Base-by-base conservation (phyloP, 495 filamentous ascomycete genomes). In the Neurospora sublineolata region DNA sequence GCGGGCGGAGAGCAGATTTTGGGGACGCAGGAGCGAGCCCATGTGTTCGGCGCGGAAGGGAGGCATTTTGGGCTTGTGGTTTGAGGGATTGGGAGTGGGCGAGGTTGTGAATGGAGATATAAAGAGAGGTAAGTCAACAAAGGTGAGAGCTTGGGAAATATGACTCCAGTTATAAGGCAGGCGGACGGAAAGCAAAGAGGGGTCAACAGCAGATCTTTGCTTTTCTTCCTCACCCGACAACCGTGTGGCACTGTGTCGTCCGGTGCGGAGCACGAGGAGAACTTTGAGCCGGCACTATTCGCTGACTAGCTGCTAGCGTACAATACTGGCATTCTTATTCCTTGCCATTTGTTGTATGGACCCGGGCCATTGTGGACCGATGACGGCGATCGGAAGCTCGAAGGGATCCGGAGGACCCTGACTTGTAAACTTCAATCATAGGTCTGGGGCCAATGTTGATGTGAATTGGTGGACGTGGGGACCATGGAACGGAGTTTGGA, bases 41-140 rank as follows among this genome's bases (percentile, higher is more conserved):
- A 97, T 82, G 76, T 94, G 92, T 84, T 94, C 93, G 67, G 92
- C 93, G 73, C 91, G 87, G 82, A 93, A 94, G 20, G 93, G 92
- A 60, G 91, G 90, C 84, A 83, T 78, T 79, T 84, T 76, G 84
- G 80, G 27, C 12, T 4, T 27, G 46, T 7, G 27, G 30, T 18
- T 58, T 18, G 6, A 27, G 27, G 52, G 23, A 8, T 1, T 23
- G 10, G 8, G n/a, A 1, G 10, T 44, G 37, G 64, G 1, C 67
- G 11, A 2, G 18, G 23, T 8, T 40, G 72, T 3, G 36, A 44
- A 8, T 27, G 58, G 58, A 46, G 67, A n/a, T 37, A n/a, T 11
- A 37, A 23, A 42, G 44, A 7, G 41, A 60, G 9, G 14, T 20
- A 37, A 39, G 33, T 18, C 33, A 69, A 69, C n/a, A 69, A 68